Conservation (phyloP, 495 filamentous ascomycete species). For the Aspergillus biplanus region DNA sequence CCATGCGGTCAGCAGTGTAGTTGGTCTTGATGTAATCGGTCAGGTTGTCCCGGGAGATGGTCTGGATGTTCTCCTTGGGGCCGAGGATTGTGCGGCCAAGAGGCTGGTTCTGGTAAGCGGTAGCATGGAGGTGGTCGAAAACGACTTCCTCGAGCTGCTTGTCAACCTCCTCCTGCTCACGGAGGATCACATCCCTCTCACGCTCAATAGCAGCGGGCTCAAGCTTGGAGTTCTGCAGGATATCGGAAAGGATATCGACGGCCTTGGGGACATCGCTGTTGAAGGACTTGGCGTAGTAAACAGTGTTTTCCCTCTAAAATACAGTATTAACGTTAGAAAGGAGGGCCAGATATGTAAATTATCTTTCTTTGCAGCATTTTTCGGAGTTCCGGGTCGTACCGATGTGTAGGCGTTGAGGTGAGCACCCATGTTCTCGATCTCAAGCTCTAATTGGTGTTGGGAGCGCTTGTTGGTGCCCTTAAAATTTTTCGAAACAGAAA, state of each 20-base stretch:
- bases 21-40: conserved; percentile 97
- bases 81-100: conserved; percentile 97
- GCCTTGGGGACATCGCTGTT: conserved; percentile 94
- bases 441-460: conserved; percentile 95
- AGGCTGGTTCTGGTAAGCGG: conserved; percentile 93
- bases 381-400: conserved; percentile 60
- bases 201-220: conserved; percentile 91
- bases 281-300: conserved; percentile 99
- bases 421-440: conserved; percentile 99
- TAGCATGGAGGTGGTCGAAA: conserved; percentile 98
- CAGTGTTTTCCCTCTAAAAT: conserved; percentile 90
- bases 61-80: conserved; percentile 96
- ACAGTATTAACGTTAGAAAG: conserved; percentile 34
- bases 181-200: conserved; percentile 96
- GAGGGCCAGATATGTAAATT: conserved; percentile 2
- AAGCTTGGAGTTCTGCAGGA: conserved; percentile 98
- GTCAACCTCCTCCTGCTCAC: conserved; percentile 99
- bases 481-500: conserved; percentile 20
- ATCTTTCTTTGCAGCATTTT: conserved; percentile 6
- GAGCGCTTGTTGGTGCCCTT: conserved; percentile 90
- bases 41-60: conserved; percentile 88
- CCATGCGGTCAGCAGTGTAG: conserved; percentile 99
- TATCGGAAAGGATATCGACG: conserved; percentile 98
- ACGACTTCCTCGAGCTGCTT: conserved; percentile 99
- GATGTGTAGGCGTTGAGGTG: conserved; percentile 99